Base-by-base conservation (phyloP, 495 filamentous ascomycete genomes). In the Neurospora tetrasperma region DNA sequence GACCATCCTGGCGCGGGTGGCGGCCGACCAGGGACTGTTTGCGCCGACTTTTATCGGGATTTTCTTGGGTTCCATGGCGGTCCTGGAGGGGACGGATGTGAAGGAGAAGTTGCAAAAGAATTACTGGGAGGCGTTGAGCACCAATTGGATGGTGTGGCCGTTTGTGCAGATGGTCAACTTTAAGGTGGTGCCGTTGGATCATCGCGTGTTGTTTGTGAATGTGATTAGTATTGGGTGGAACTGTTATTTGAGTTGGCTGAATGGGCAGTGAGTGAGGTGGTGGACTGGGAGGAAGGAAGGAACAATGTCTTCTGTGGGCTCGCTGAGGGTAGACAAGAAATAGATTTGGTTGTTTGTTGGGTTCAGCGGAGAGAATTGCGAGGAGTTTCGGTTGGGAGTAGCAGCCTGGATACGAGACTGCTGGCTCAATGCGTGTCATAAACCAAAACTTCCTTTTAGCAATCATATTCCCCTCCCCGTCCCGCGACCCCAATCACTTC, bases 61-160 rank as follows among this genome's bases (percentile, higher is more conserved):
- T 70, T 98, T 99, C 85, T 83, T 99, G 69, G 88, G 87, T 71
- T 91, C 86, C 75, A 95, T 98, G 93, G 92, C 94, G 6, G 85
- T 93, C 44, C 86, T 99, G 82, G 96, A 99, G 81, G 96, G 96
- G 40, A 79, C 79, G 7, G 86, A 88, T 71, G 90, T 92, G 8
- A 78, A 83, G 74, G 89, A 93, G 76, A 97, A 94, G 86, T 83
- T 94, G 70, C 80, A 86, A 44, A 87, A 83, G 74, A 90, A 85
- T 71, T 99, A 94, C 78, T 75, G 78, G 70, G 83, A 86, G 6
- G 91, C 90, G 66, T 85, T 98, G 80, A 87, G 85, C 78, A 92
- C 90, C 78, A 99, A 99, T 80, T 94, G 92, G 86, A 89, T 93
- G 81, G 85, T 99, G 69, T 99, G 96, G 96, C 96, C 96, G 10